These are phyloP conservation scores for Phytophthora tubulina DNA, from an alignment of 352 stramenopile genomes.

Conservation along the genomic window DNA sequence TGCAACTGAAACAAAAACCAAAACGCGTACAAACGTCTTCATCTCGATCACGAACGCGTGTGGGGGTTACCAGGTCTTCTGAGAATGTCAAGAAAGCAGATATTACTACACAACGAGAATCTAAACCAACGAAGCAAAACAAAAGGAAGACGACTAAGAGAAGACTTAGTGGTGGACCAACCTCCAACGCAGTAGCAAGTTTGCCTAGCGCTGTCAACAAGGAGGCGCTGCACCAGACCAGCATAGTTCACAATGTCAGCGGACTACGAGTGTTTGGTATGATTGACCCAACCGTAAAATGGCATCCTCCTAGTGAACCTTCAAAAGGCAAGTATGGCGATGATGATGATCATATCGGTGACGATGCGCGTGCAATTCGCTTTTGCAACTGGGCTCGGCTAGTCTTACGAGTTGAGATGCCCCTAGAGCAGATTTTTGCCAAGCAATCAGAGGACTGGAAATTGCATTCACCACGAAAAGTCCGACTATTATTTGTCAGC, in stretches of 20 bases:
- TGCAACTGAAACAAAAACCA: conserved; percentile 12
- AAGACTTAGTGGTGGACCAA: neutral
- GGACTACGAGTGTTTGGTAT: conserved; percentile 51
- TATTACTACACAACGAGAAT: neutral
- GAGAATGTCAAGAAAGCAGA: neutral
- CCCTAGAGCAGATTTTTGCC: conserved; percentile 29
- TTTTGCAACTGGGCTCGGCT: conserved; percentile 30
- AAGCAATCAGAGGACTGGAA: conserved; percentile 10
- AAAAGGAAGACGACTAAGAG: conserved; percentile 17
- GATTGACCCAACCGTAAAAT: conserved; percentile 43
- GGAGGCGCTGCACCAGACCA: conserved; percentile 6
- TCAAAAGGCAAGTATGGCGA: neutral
- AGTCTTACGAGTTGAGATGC: conserved; percentile 24
- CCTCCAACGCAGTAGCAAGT: neutral
- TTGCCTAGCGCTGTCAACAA: neutral
- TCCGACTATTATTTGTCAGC: conserved; percentile 36
- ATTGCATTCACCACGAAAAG: conserved; percentile 8
- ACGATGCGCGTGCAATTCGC: conserved; percentile 10
- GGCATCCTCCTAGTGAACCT: neutral
- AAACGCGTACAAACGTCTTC: conserved; percentile 12
- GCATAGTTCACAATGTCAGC: conserved; percentile 25
- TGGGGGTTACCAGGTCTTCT: neutral
- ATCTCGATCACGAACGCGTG: conserved; percentile 5
- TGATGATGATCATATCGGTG: neutral
- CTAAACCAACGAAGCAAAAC: conserved; percentile 9